Evolutionary conservation across 805 yeast genomes (phyloP), one percentile per base, ranked within the genome.

Genomic region (Clavispora vitiphila): DNA sequence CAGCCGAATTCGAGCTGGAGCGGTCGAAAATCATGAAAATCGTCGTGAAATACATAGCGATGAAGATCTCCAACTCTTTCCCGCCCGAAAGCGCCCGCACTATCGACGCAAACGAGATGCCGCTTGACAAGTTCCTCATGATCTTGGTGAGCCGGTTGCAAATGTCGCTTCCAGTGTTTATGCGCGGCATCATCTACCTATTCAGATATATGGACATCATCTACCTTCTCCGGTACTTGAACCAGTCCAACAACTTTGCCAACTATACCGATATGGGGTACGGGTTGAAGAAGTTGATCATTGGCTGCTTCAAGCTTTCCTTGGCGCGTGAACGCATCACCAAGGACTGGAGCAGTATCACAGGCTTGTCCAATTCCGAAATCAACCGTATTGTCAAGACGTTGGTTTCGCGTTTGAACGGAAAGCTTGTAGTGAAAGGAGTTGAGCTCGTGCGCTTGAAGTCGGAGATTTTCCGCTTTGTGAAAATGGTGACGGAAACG

Each of bases 121-220:
- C 72, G 1, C 56, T 70, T 42, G 75, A 70, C 41, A 63, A 60
- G 41, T 69, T 65, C 40, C 55, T 70, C 31, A 55, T 69, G 46
- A 53, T 68, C 35, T 56, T 69, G 44, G 59, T 66, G 11, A 58
- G 65, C 39, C 58, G 75, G 41, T 60, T 70, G 37, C 60, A 59
- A 40, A 51, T 70, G 32, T 49, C 67, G 1, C 44, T 70, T 21
- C 56, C 64, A 3, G 49, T 59, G 46, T 70, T 70, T 48, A 59
- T 70, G 61, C 67, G 64, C 43, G 69, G 72, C 4, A 56, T 64
- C 30, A 65, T 70, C 21, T 69, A 69, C 47, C 56, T 70, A 35
- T 70, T 70, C 56, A 58, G 75, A 40, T 70, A 70, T 50, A 70
- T 70, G 74, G 74, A 70, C 48, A 67, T 70, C 34, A 64, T 70